These are phyloP conservation scores for Termitomyces eurrhizus DNA, from an alignment of 768 basidiomycete genomes.

Conservation along the genomic window DNA sequence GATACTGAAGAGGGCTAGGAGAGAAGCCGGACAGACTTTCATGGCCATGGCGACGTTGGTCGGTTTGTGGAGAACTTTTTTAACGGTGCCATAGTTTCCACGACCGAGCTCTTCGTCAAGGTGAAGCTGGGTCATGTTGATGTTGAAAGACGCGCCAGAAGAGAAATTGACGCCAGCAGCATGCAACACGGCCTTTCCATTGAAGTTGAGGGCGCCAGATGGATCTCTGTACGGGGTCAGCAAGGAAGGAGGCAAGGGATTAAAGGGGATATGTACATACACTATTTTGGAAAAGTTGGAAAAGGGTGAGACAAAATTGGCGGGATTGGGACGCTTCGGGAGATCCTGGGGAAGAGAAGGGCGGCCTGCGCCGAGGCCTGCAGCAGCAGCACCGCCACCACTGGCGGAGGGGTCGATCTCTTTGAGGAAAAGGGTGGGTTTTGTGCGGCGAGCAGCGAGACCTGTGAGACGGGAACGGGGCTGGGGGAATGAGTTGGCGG, in stretches of 20 bases:
- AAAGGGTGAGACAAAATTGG: slow-evolving; percentile 73
- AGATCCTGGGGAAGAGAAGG: slow-evolving; percentile 43
- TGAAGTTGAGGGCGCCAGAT: slow-evolving; percentile 92
- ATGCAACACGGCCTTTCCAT: slow-evolving; percentile 89
- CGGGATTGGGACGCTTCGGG: slow-evolving; percentile 30
- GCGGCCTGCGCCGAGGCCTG: slow-evolving; percentile 69
- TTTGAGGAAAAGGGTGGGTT: slow-evolving; percentile 57
- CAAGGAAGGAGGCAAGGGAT: too few relatives aligned
- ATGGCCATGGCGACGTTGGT: slow-evolving; percentile 98
- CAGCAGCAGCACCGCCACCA: slow-evolving; percentile 57
- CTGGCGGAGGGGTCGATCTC: slow-evolving; percentile 51
- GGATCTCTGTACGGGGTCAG: slow-evolving; percentile 63
- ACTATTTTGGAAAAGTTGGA: slow-evolving; percentile 92
- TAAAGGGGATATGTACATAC: slow-evolving; percentile 35
- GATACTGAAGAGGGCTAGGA: slow-evolving; percentile 5
- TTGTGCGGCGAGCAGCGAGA: slow-evolving; percentile 42
- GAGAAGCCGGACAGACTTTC: slow-evolving; percentile 64
- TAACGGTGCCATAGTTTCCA: slow-evolving; percentile 97
- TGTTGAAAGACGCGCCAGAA: slow-evolving; percentile 84
- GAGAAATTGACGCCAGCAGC: slow-evolving; percentile 83
- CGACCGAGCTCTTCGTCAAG: slow-evolving; percentile 92
- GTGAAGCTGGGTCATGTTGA: slow-evolving; percentile 92
- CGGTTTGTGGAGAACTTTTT: slow-evolving; percentile 90
- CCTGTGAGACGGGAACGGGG: slow-evolving; percentile 24
- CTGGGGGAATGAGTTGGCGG: slow-evolving; percentile 16